Conservation (phyloP, 257 asterid genomes). For the Rehmannia glutinosa region DNA sequence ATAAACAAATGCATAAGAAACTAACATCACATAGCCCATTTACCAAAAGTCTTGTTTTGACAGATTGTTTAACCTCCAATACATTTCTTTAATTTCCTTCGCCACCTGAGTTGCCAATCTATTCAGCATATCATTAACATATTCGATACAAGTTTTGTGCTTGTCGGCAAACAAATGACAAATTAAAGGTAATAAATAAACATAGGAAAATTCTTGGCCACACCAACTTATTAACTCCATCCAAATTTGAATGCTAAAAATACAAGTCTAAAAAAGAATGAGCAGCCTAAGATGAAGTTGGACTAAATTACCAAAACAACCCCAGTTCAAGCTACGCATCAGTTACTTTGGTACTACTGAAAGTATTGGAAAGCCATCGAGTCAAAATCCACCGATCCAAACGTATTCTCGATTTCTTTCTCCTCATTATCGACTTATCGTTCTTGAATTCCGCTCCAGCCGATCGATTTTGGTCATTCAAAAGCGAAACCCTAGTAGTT, state of each 20-base stretch:
- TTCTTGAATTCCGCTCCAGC: neutral
- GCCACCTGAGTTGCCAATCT: too few species aligned
- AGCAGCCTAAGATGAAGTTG: neutral
- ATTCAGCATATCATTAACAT: too few species aligned
- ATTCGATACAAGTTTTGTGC: neutral
- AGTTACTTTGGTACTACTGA: neutral
- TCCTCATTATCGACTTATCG: slow-evolving; percentile 4
- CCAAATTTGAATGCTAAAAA: neutral
- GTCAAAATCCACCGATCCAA: slow-evolving; percentile 20
- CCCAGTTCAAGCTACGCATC: neutral
- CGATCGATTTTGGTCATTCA: neutral
- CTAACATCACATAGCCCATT: too few species aligned
- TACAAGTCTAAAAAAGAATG: neutral
- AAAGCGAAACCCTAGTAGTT: neutral
- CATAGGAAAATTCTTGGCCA: too few species aligned
- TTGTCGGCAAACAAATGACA: neutral
- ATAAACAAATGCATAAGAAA: too few species aligned
- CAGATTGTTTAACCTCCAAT: too few species aligned
- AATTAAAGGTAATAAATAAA: neutral
- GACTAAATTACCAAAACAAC: neutral
- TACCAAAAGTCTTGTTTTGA: too few species aligned
- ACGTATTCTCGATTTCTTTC: slow-evolving; percentile 16
- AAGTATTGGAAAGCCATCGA: slow-evolving; percentile 26
- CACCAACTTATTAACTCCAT: neutral
- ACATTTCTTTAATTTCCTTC: too few species aligned